Evolutionary conservation across 2,329 filamentous ascomycete species (phyloP).

Genomic region (Colletotrichum sp.): DNA sequence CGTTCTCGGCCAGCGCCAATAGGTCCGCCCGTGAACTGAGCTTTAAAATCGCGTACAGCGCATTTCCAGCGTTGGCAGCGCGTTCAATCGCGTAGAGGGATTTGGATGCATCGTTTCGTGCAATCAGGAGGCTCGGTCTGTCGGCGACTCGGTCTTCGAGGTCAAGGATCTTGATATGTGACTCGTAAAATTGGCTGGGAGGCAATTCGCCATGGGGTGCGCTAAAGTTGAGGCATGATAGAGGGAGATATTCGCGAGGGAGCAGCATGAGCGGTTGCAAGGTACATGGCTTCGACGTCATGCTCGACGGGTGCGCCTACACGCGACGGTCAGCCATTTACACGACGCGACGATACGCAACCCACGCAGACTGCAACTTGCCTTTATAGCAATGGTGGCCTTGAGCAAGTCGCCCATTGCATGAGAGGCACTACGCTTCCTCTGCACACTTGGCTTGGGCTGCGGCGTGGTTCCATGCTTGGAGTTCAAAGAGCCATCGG

Average conservation of each 20-base stretch:
- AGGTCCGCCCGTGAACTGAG: slow-evolving; percentile 71
- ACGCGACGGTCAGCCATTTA: slow-evolving; percentile 22
- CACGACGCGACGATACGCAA: background rate
- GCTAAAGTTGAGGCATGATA: slow-evolving; percentile 66
- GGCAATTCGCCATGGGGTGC: slow-evolving; percentile 55
- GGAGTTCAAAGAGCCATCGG: slow-evolving; percentile 42
- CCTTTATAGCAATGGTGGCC: slow-evolving; percentile 58
- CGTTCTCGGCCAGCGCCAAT: slow-evolving; percentile 53
- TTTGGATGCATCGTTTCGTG: slow-evolving; percentile 59
- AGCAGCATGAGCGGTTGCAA: slow-evolving; percentile 68
- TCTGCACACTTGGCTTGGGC: slow-evolving; percentile 35
- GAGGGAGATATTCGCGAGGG: slow-evolving; percentile 62
- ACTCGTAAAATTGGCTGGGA: slow-evolving; percentile 63
- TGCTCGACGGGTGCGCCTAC: slow-evolving; percentile 61
- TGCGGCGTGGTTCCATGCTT: slow-evolving; percentile 29
- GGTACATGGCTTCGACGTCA: slow-evolving; percentile 57
- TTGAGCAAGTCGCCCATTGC: slow-evolving; percentile 59
- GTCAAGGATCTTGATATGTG: slow-evolving; percentile 67
- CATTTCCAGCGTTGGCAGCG: slow-evolving; percentile 47
- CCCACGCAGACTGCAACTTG: slow-evolving; percentile 28
- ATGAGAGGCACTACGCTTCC: slow-evolving; percentile 39
- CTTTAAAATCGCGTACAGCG: slow-evolving; percentile 71
- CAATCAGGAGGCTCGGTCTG: slow-evolving; percentile 63
- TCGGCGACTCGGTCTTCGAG: slow-evolving; percentile 64
- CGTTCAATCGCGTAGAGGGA: slow-evolving; percentile 70